Evolutionary conservation across 1,284 basidiomycete species (phyloP), one percentile per base, ranked within the genome.

Genomic region (Veloporphyrellus conicus): DNA sequence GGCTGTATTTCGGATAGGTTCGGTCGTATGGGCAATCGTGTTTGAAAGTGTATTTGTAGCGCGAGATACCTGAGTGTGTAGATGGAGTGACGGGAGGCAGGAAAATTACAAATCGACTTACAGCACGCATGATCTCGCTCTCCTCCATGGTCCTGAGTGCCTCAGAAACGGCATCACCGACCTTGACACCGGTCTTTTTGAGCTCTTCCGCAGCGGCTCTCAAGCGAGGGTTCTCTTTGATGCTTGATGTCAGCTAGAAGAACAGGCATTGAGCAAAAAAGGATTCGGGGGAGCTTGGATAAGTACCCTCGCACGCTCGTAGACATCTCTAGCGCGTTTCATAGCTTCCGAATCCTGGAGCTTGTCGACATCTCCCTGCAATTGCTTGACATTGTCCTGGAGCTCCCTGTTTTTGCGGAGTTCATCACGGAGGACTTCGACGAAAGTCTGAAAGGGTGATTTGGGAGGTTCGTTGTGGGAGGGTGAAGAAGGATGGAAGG

Each of bases 281-380:
- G 14, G 45, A 32, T 27, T 27, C 22, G 10, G 15, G 43, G 45
- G 43, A 44, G 29, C 9, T 49, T 29, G 48, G 45, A 31, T 41
- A 79, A 81, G 57, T 66, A 97, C 93, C 70, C 94, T 81, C 11
- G 93, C 90, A 52, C 89, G 83, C 72, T 98, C 95, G 70, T 98
- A 98, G 50, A 90, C 84, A 41, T 90, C 91, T 62, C 81, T 78
- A 12, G 93, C 92, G 59, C 78, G 79, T 74, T 90, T 92, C 91
- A 98, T 89, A n/a, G 94, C 88, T 66, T 95, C 93, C 47, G 87
- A 91, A 67, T 99, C 95, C 72, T 96, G 94, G 44, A 97, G 72
- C 71, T 97, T 97, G 72, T 92, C 90, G 32, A 96, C 95, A 68
- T 98, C 93, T 57, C 96, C 96, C 70, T 95, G 91, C 27, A 99